Evolutionary conservation across 2,329 filamentous ascomycete species (phyloP).

Genomic region (Apiospora rasikravindrae): DNA sequence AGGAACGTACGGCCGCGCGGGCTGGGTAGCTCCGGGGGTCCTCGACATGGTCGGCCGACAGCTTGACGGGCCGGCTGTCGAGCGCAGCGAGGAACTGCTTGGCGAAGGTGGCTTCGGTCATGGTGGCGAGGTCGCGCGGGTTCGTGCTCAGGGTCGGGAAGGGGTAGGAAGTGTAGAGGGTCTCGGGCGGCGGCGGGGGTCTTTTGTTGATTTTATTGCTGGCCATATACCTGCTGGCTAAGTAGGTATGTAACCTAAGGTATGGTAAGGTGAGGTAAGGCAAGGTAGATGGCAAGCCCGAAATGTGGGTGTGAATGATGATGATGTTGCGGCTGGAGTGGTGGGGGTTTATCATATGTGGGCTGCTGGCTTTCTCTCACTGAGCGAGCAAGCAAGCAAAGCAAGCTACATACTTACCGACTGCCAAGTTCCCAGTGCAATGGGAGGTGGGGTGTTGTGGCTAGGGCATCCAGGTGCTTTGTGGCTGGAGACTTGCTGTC

Average conservation of each 20-base stretch:
- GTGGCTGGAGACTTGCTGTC: neutral
- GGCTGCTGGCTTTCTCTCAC: neutral
- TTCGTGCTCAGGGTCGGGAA: conserved; percentile 20
- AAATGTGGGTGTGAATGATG: neutral
- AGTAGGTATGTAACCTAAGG: neutral
- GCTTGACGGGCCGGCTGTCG: conserved; percentile 78
- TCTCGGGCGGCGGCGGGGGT: neutral
- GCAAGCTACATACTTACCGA: no score
- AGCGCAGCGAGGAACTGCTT: conserved; percentile 82
- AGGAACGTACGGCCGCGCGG: conserved; percentile 70
- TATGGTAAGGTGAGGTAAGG: no score
- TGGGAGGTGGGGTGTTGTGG: neutral
- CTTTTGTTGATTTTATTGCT: neutral
- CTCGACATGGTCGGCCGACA: conserved; percentile 89
- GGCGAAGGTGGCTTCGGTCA: conserved; percentile 86
- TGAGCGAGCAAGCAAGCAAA: neutral
- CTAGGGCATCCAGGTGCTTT: neutral
- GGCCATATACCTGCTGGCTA: neutral
- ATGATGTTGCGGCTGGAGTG: neutral
- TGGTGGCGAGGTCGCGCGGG: conserved; percentile 45
- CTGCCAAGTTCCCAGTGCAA: neutral
- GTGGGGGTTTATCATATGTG: neutral
- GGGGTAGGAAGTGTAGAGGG: conserved; percentile 28
- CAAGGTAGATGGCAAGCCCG: neutral
- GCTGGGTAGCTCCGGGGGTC: conserved; percentile 80